phyloP scores from a whole-genome alignment of 2,329 filamentous ascomycete species.

The Colletotrichum noveboracense region DNA sequence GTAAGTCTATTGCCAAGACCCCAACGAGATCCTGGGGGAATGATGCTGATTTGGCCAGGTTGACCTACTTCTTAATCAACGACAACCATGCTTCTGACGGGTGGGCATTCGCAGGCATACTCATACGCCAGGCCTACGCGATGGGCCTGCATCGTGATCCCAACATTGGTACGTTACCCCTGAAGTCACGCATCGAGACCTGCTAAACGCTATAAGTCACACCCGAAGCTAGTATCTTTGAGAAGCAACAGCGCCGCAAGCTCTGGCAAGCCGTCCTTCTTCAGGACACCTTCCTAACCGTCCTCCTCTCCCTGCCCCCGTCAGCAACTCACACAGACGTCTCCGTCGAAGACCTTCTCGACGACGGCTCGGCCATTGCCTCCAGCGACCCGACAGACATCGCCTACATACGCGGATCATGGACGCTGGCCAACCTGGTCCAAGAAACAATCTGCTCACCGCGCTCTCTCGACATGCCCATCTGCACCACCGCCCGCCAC shows the following conservation, averaged over 20 bases:
- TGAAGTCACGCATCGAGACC: slow-evolving; percentile 13
- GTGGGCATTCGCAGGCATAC: slow-evolving; percentile 80
- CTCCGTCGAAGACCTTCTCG: slow-evolving; percentile 73
- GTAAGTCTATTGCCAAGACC: background rate
- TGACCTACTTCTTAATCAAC: slow-evolving; percentile 84
- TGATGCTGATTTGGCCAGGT: slow-evolving; percentile 28
- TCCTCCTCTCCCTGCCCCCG: slow-evolving; percentile 78
- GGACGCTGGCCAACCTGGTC: slow-evolving; percentile 79
- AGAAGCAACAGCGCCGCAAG: slow-evolving; percentile 80
- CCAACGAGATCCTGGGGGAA: accelerated
- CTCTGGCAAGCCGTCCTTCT: slow-evolving; percentile 83
- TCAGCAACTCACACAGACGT: slow-evolving; percentile 83
- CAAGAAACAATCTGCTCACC: slow-evolving; percentile 79
- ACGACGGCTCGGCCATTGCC: slow-evolving; percentile 64
- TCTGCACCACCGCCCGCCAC: slow-evolving; percentile 71
- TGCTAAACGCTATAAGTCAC: slow-evolving; percentile 47
- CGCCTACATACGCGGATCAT: slow-evolving; percentile 76
- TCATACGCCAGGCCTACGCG: slow-evolving; percentile 80
- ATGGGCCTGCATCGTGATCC: slow-evolving; percentile 83
- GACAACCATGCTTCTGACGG: slow-evolving; percentile 85
- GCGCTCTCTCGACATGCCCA: slow-evolving; percentile 74
- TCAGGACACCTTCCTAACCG: slow-evolving; percentile 82
- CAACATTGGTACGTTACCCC: slow-evolving; percentile 63
- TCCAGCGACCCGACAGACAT: slow-evolving; percentile 69
- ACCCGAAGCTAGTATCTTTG: slow-evolving; percentile 69